These are phyloP conservation scores for Penicillium capsulatum DNA, from an alignment of 2,329 filamentous ascomycete genomes.

Conservation along the genomic window DNA sequence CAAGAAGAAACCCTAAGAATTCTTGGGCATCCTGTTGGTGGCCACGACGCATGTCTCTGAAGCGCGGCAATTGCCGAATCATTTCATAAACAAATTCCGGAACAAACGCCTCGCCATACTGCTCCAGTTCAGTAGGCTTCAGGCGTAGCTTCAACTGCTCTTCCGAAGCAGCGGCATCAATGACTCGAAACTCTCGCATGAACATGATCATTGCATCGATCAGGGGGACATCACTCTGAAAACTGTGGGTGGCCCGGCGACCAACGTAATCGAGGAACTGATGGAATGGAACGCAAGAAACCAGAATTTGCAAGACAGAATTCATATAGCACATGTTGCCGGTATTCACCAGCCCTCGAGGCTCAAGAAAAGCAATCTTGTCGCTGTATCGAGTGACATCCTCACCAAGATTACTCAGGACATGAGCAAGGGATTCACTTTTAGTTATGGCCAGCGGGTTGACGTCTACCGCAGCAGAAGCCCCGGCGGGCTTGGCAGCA, in stretches of 20 bases:
- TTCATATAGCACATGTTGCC: constrained; percentile 99
- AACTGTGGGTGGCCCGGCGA: constrained; percentile 78
- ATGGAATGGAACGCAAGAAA: constrained; percentile 93
- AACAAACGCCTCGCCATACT: constrained; percentile 85
- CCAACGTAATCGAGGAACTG: constrained; percentile 84
- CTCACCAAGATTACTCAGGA: constrained; percentile 68
- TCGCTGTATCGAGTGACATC: constrained; percentile 53
- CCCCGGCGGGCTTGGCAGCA: constrained; percentile 27
- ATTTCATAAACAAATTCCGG: constrained; percentile 95
- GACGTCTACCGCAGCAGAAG: constrained; percentile 26
- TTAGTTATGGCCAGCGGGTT: constrained; percentile 48
- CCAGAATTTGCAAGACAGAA: constrained; percentile 91
- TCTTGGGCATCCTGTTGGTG: constrained; percentile 98
- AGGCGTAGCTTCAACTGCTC: constrained; percentile 70
- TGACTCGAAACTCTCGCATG: constrained; percentile 82
- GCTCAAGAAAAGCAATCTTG: constrained; percentile 80
- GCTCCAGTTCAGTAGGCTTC: constrained; percentile 78
- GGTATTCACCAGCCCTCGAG: constrained; percentile 88
- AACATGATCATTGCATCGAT: constrained; percentile 98
- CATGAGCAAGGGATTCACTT: constrained; percentile 66
- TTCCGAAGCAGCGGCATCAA: constrained; percentile 70
- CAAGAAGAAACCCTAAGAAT: constrained; percentile 87
- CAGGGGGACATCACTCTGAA: constrained; percentile 91
- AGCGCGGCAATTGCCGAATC: constrained; percentile 79
- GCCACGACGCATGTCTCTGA: constrained; percentile 87